Base-by-base conservation (phyloP, 805 yeast species). In the Ogataea allantospora region DNA sequence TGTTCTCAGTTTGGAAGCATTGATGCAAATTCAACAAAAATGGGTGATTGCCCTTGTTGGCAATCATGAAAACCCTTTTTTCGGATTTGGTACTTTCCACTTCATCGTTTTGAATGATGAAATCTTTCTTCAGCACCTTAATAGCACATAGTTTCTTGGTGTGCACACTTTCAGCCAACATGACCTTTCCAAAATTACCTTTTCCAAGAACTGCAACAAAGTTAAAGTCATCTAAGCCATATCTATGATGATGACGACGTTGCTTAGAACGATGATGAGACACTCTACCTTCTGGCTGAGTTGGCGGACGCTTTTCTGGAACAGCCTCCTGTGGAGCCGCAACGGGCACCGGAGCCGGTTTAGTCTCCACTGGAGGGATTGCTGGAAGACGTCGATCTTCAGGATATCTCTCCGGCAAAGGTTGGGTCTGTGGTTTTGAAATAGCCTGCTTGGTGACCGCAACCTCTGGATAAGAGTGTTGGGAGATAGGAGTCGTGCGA, bases 171-270 rank as follows among this genome's bases (percentile, higher is more conserved):
- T 91, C 96, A 1, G 97, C 98, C 50, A 93, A 74, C 89, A 93
- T 87, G 40, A 93, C 99, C 59, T 93, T 93, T 65, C 99, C 99
- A 61, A 93, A 93, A 62, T 93, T 93, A 66, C 99, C 99, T 60
- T 89, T 93, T 53, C 99, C 99, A 42, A 93, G 73, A 7, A 93
- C 99, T 7, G 97, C 95, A 50, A 93, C 66, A 56, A 93, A 84
- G 51, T 87, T 83, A 72, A 93, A 93, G 63, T 93, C 98, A 60
- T 93, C 98, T 40, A 93, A 72, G 0, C 99, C 97, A 39, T 89
- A 78, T 61, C 80, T 83, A 54, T 83, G 78, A 50, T 87, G 78
- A 50, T 69, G 71, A 35, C 60, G 64, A 39, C 67, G 62, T 17
- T 39, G 46, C 28, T 49, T 51, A 66, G 66, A 54, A 18, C 47